These are phyloP conservation scores for Aspergillus leporis DNA, from an alignment of 495 filamentous ascomycete genomes.

Conservation along the genomic window DNA sequence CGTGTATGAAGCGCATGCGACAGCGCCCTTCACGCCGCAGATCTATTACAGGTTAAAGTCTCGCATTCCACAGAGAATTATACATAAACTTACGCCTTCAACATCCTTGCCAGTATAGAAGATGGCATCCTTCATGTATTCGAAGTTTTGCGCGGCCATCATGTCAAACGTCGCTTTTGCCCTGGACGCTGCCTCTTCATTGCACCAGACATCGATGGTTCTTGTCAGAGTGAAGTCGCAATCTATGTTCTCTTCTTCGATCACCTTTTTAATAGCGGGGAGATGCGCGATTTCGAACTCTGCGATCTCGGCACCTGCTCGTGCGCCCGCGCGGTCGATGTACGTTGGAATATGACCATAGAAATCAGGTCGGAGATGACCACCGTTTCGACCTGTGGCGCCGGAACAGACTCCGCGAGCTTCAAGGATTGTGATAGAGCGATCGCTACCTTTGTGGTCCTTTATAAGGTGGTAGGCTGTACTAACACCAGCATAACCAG, in stretches of 20 bases:
- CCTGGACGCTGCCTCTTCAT: slow-evolving; percentile 28
- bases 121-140: slow-evolving; percentile 34
- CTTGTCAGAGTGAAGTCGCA: slow-evolving; percentile 42
- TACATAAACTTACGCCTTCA: slow-evolving; percentile 29
- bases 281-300: slow-evolving; percentile 36
- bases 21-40: slow-evolving; percentile 33
- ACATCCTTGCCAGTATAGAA: slow-evolving; percentile 29
- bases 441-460: slow-evolving; percentile 11
- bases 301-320: slow-evolving; percentile 25
- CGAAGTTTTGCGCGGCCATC: slow-evolving; percentile 23
- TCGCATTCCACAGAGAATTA: neutral
- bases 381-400: slow-evolving; percentile 42
- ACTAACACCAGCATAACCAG: slow-evolving; percentile 65
- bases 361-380: slow-evolving; percentile 34
- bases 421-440: slow-evolving; percentile 36
- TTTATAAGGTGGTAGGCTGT: slow-evolving; percentile 61
- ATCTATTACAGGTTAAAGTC: neutral
- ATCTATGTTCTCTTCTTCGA: slow-evolving; percentile 39
- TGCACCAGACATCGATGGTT: slow-evolving; percentile 39
- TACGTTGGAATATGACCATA: slow-evolving; percentile 36
- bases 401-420: slow-evolving; percentile 41
- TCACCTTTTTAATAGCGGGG: slow-evolving; percentile 29
- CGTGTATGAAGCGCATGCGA: slow-evolving; percentile 32
- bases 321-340: slow-evolving; percentile 18
- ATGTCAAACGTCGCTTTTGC: slow-evolving; percentile 31